These are phyloP conservation scores for Hygrocybe punicea DNA, from an alignment of 768 basidiomycete genomes.

Conservation along the genomic window DNA sequence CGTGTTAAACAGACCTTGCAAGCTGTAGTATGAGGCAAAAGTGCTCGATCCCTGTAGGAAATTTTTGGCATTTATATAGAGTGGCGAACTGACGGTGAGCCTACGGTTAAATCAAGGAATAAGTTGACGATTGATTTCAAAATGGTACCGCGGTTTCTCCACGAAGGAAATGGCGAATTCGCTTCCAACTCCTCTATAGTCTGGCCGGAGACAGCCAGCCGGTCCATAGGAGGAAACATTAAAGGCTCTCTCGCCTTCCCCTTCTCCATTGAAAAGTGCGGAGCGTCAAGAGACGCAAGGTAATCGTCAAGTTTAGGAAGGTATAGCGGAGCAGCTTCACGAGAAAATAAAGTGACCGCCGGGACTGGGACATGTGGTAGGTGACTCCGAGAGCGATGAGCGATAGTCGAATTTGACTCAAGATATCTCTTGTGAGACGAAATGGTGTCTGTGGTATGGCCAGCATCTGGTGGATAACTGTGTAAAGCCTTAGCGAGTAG, in stretches of 20 bases:
- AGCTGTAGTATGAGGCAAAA: constrained; percentile 63
- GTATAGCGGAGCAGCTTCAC: constrained; percentile 54
- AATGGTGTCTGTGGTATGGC: neutral
- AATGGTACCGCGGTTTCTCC: constrained; percentile 54
- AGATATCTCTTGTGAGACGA: neutral
- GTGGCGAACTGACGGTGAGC: constrained; percentile 14
- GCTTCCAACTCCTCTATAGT: constrained; percentile 59
- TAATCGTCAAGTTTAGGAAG: constrained; percentile 61
- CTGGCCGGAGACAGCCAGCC: constrained; percentile 44
- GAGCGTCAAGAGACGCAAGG: constrained; percentile 46
- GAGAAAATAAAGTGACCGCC: constrained; percentile 54
- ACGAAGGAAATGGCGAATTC: constrained; percentile 49
- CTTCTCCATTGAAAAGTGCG: constrained; percentile 36
- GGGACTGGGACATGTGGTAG: constrained; percentile 47
- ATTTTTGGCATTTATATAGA: neutral
- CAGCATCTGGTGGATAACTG: neutral
- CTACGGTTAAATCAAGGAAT: constrained; percentile 55
- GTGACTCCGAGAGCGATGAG: neutral
- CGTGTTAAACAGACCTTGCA: constrained; percentile 65
- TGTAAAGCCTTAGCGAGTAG: neutral
- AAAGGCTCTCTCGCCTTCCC: constrained; percentile 14
- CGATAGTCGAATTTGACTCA: neutral
- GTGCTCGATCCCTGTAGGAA: constrained; percentile 60
- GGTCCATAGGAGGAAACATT: constrained; percentile 66
- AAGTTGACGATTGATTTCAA: constrained; percentile 45